These are phyloP conservation scores for Colletotrichum truncatum DNA, from an alignment of 2,329 filamentous ascomycete species.

Conservation along the genomic window DNA sequence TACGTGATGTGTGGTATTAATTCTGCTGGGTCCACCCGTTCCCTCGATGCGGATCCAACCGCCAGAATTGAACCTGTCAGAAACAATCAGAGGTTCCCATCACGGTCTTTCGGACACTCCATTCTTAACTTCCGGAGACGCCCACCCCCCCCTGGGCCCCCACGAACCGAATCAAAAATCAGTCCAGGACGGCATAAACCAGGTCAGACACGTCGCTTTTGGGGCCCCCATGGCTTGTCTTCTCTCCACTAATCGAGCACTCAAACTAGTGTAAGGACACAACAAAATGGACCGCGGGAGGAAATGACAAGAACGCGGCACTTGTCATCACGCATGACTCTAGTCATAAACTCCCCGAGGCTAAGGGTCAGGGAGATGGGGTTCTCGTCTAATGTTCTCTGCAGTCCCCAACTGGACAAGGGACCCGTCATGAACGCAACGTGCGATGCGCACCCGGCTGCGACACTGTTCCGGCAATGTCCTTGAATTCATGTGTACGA, in stretches of 20 bases:
- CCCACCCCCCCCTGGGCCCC: not conserved
- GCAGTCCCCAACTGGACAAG: not conserved
- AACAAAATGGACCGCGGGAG: not conserved
- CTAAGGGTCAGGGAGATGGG: not conserved
- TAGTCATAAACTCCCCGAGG: not conserved
- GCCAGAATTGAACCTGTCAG: not conserved
- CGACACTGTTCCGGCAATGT: not conserved
- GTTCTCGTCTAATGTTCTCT: not conserved
- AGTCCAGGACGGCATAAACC: slow-evolving; percentile 14
- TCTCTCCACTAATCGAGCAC: not conserved
- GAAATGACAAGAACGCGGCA: not conserved
- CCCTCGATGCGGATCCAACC: not conserved
- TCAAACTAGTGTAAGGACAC: too few relatives aligned
- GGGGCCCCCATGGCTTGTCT: not conserved
- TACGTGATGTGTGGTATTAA: slow-evolving; percentile 15
- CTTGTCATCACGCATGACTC: not conserved
- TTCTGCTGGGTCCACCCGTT: slow-evolving; percentile 17
- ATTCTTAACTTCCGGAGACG: not conserved
- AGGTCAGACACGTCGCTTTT: not conserved
- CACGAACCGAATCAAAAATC: slow-evolving; percentile 15
- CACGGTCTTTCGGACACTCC: not conserved
- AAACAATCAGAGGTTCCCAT: not conserved
- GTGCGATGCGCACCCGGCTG: not conserved
- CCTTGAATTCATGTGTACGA: too few relatives aligned
- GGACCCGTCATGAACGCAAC: not conserved